These are phyloP conservation scores for Coemansia sp. DNA, from an alignment of 192 early-diverging fungal species.

Conservation along the genomic window DNA sequence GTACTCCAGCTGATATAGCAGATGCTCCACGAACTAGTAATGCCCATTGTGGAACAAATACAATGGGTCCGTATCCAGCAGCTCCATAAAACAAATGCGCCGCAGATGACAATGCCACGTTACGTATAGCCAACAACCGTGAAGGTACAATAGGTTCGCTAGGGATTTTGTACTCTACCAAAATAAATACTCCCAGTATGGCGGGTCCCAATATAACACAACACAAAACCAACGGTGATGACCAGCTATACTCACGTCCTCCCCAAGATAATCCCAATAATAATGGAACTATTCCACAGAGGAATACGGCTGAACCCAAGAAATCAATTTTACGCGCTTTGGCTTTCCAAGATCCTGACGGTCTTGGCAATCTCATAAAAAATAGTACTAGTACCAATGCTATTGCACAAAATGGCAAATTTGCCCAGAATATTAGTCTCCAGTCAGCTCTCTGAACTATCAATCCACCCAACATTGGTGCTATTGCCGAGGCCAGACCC, in stretches of 20 bases:
- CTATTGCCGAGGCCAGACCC: conserved; percentile 77
- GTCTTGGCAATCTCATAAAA: conserved; percentile 64
- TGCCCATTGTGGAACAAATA: conserved; percentile 84
- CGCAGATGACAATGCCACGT: conserved; percentile 62
- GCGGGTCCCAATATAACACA: conserved; percentile 58
- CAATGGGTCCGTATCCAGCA: conserved; percentile 66
- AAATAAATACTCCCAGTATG: conserved; percentile 61
- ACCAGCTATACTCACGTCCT: conserved; percentile 69
- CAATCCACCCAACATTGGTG: conserved; percentile 84
- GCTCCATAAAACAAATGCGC: conserved; percentile 70
- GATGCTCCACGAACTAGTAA: conserved; percentile 76
- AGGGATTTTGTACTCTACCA: conserved; percentile 70
- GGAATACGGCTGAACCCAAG: conserved; percentile 56
- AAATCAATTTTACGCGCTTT: conserved; percentile 72
- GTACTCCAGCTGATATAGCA: conserved; percentile 76
- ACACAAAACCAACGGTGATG: conserved; percentile 61
- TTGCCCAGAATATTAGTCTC: conserved; percentile 82
- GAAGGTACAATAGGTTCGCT: conserved; percentile 54
- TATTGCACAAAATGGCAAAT: conserved; percentile 78
- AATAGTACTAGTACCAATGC: conserved; percentile 62
- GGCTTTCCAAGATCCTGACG: conserved; percentile 55
- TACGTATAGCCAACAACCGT: conserved; percentile 65
- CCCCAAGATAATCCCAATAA: conserved; percentile 69
- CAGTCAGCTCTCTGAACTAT: conserved; percentile 73
- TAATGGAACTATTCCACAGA: conserved; percentile 52